These are phyloP conservation scores for Pulveroboletus sp. DNA, from an alignment of 768 basidiomycete species.

Conservation along the genomic window DNA sequence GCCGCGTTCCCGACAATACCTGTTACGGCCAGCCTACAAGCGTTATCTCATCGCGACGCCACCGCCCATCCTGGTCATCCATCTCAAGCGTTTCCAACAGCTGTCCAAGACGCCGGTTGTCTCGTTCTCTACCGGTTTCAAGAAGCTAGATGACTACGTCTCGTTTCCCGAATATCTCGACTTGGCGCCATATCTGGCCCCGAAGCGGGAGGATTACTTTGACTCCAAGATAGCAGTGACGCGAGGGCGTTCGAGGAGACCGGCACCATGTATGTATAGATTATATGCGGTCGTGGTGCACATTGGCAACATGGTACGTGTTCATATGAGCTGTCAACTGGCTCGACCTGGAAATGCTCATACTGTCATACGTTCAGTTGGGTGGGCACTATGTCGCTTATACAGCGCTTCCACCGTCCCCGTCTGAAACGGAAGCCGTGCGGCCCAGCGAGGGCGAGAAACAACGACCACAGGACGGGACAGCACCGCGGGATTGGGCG, in stretches of 20 bases:
- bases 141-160: constrained; percentile 89
- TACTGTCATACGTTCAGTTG: constrained; percentile 42
- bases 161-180: constrained; percentile 87
- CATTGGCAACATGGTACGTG: constrained; percentile 78
- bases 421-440: constrained; percentile 9
- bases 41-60: constrained; percentile 85
- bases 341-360: not conserved
- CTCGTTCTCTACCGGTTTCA: constrained; percentile 67
- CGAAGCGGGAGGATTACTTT: constrained; percentile 67
- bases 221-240: constrained; percentile 32
- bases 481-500: constrained; percentile 64
- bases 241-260: constrained; percentile 23
- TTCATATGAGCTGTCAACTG: not conserved
- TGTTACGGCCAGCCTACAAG: constrained; percentile 86
- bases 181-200: constrained; percentile 81
- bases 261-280: constrained; percentile 55
- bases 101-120: constrained; percentile 56
- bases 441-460: constrained; percentile 10
- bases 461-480: not conserved
- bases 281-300: constrained; percentile 83
- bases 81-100: constrained; percentile 94
- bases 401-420: constrained; percentile 57
- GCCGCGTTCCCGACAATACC: constrained; percentile 50
- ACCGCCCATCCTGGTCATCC: constrained; percentile 86
- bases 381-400: constrained; percentile 90